Percentiles rank a stretch among this genome's conserved stretches.
These are phyloP conservation scores for Colletotrichum sp. DNA, from an alignment of 2,329 filamentous ascomycete species.

Conservation along the genomic window DNA sequence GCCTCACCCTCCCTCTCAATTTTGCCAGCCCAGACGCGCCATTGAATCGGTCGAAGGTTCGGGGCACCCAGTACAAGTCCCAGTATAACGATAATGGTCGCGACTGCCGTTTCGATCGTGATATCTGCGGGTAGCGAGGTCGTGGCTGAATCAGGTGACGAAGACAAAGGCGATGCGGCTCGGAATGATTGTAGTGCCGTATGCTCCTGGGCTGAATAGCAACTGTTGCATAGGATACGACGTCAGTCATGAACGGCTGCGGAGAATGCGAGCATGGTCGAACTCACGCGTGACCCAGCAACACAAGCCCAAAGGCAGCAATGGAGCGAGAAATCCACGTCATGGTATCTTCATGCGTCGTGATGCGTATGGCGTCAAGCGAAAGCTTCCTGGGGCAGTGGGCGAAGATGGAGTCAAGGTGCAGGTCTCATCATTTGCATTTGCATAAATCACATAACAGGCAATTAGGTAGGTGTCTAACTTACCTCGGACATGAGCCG, in stretches of 20 bases:
- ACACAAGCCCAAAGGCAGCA: slow-evolving; percentile 75
- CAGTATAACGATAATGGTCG: slow-evolving; percentile 79
- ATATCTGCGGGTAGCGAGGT: slow-evolving; percentile 82
- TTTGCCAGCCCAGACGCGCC: slow-evolving; percentile 82
- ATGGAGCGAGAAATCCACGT: slow-evolving; percentile 73
- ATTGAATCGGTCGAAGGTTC: slow-evolving; percentile 82
- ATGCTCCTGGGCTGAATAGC: slow-evolving; percentile 96
- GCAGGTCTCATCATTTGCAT: background rate
- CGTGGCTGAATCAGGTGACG: slow-evolving; percentile 48
- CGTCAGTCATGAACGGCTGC: background rate
- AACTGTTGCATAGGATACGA: slow-evolving; percentile 59
- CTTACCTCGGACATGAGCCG: background rate
- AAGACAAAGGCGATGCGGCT: slow-evolving; percentile 36
- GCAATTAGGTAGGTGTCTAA: background rate
- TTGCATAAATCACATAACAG: too few species aligned
- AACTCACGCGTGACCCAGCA: slow-evolving; percentile 87
- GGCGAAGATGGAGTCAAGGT: background rate
- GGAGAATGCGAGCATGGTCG: background rate
- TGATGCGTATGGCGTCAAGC: background rate
- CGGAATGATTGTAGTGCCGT: slow-evolving; percentile 71
- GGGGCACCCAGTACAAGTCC: slow-evolving; percentile 83
- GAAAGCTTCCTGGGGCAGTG: background rate
- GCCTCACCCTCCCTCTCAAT: slow-evolving; percentile 77
- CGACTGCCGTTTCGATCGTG: slow-evolving; percentile 81
- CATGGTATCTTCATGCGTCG: slow-evolving; percentile 52